Evolutionary conservation across 2,329 filamentous ascomycete species (phyloP).

Genomic region (Endoconidiophora polonica): DNA sequence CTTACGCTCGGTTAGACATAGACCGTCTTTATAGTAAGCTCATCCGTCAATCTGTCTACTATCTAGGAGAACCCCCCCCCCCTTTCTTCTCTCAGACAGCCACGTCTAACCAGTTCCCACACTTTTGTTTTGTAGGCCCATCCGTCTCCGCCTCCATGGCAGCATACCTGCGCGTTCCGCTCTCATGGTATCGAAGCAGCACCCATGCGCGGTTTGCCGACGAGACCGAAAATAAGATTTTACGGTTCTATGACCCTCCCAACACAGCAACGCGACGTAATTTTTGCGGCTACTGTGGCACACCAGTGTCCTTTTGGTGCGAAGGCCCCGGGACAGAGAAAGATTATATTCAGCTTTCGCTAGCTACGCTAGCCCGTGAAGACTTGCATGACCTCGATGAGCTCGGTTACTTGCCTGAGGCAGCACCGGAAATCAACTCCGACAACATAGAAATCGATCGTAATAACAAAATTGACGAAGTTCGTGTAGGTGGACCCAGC

Average conservation of each 20-base stretch:
- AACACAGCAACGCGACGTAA: slow-evolving; percentile 47
- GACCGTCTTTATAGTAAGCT: slow-evolving; percentile 46
- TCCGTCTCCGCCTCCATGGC: slow-evolving; percentile 57
- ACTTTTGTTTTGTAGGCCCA: slow-evolving; percentile 30
- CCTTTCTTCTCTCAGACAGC: background rate
- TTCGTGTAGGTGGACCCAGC: background rate
- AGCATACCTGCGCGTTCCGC: slow-evolving; percentile 67
- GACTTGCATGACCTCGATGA: slow-evolving; percentile 60
- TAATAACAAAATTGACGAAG: background rate
- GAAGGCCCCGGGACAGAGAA: slow-evolving; percentile 55
- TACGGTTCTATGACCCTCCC: slow-evolving; percentile 46
- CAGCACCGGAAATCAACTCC: slow-evolving; percentile 8
- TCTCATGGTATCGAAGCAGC: slow-evolving; percentile 62
- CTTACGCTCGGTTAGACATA: slow-evolving; percentile 61
- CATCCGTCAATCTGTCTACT: background rate
- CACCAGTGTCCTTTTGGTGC: slow-evolving; percentile 68
- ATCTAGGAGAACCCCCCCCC: too few species aligned
- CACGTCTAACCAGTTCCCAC: background rate
- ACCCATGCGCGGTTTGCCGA: slow-evolving; percentile 64
- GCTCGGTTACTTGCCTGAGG: slow-evolving; percentile 47
- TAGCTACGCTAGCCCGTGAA: slow-evolving; percentile 58
- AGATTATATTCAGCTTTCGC: slow-evolving; percentile 62
- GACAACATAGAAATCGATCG: background rate
- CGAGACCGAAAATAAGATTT: slow-evolving; percentile 52
- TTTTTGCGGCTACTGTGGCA: slow-evolving; percentile 88